Conservation (phyloP, 2,329 filamentous ascomycete species). For the Pseudodiploospora longispora region DNA sequence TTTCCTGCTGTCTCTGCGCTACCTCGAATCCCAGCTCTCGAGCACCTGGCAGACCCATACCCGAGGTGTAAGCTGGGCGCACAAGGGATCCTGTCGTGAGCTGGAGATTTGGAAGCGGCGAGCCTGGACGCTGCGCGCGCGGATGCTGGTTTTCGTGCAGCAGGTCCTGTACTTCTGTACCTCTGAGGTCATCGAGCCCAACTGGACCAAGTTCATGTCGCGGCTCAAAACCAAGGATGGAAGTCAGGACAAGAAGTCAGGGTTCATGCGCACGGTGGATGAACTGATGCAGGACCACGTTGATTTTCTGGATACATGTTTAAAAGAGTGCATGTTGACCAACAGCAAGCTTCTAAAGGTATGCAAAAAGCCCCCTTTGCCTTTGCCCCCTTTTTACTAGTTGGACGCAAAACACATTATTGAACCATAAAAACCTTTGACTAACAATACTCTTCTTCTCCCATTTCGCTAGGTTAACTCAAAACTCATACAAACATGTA, state of each 20-base stretch:
- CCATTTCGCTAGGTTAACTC: slow-evolving; percentile 68
- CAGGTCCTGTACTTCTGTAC: slow-evolving; percentile 96
- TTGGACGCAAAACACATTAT: background rate
- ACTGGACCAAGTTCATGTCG: slow-evolving; percentile 93
- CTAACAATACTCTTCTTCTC: background rate
- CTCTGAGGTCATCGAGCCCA: slow-evolving; percentile 93
- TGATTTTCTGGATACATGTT: slow-evolving; percentile 92
- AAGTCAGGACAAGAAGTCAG: slow-evolving; percentile 16
- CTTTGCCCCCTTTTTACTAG: background rate
- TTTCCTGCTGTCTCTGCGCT: slow-evolving; percentile 80
- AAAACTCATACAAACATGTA: slow-evolving; percentile 93
- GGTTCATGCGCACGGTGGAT: slow-evolving; percentile 68
- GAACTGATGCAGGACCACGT: slow-evolving; percentile 99
- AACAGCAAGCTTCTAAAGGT: slow-evolving; percentile 91
- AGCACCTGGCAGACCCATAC: slow-evolving; percentile 87
- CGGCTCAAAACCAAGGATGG: slow-evolving; percentile 59
- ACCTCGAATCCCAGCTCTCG: slow-evolving; percentile 81
- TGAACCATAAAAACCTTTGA: background rate
- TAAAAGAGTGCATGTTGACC: slow-evolving; percentile 98
- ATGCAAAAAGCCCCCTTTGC: slow-evolving; percentile 20
- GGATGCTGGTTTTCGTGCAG: slow-evolving; percentile 96
- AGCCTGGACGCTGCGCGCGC: slow-evolving; percentile 82
- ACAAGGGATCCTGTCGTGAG: slow-evolving; percentile 62
- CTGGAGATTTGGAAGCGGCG: slow-evolving; percentile 90
- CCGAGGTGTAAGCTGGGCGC: slow-evolving; percentile 71